phyloP scores from a whole-genome alignment of 345 rosid genomes.

The Balakata baccata region DNA sequence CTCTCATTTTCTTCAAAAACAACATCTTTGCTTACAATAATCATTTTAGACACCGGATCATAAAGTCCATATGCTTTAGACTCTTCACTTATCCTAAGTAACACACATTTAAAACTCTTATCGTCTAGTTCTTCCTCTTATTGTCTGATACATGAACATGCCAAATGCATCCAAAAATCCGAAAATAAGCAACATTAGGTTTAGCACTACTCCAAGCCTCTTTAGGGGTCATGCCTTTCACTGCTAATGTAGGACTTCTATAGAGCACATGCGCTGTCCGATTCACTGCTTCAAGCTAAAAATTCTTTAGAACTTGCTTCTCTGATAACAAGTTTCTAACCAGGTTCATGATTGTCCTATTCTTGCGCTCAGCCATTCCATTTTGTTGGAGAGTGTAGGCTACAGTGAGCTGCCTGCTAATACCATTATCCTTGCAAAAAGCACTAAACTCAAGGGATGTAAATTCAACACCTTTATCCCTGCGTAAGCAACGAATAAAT shows the following conservation, averaged over 20 bases:
- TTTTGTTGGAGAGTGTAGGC: no score
- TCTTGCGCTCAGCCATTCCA: no score
- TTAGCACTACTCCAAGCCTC: no score
- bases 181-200: background rate
- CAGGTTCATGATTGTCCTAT: no score
- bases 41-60: background rate
- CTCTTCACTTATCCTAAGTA: background rate
- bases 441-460: no score
- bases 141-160: background rate
- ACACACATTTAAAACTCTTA: background rate
- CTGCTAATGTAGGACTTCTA: background rate
- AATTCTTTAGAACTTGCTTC: no score
- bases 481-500: no score
- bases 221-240: background rate
- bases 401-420: no score
- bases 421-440: no score
- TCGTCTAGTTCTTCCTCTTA: background rate
- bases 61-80: background rate
- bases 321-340: no score
- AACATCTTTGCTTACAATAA: background rate
- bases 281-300: background rate
- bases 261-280: background rate
- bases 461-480: no score
- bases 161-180: background rate
- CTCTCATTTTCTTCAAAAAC: background rate